Base-by-base conservation (phyloP, 164 flowering plant genomes). In the Sextonia rubra region DNA sequence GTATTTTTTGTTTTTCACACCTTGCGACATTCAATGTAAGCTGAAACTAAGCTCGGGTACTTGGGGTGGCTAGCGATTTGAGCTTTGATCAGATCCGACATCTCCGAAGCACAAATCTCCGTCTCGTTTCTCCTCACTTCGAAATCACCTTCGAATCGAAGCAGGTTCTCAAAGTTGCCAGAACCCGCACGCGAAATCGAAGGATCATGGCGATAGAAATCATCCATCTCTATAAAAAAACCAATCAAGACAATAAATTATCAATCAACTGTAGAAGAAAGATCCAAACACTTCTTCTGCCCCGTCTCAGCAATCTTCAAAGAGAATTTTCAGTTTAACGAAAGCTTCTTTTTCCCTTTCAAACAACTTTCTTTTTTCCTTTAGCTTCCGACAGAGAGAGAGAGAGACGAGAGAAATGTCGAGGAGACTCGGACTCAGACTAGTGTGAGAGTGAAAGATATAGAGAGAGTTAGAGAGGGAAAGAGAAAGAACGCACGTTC, bases 21-120 rank as follows among this genome's bases (percentile, higher is more conserved):
- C 99, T 92, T 92, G 72, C 85, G 93, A 81, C 97, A 94, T 58
- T 92, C 97, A 63, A 91, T 86, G 73, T 90, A 92, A 71, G 98
- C 94, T 56, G 86, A 70, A 17, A 92, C 88, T 56, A 94, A 72
- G 47, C 82, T 84, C 7, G 98, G 96, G 70, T 91, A 94, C 47
- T 72, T 77, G 69, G 96, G 99, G 82, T 94, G 99, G 22, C 87
- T 82, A 30, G 89, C 90, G 76, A 94, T 91, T 85, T 83, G 91
- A 11, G 92, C 88, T 79, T 92, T 94, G 71, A 90, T 88, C 26
- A 69, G 56, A 62, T 76, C 62, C 25, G 61, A 76, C 80, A 74
- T 83, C 79, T 44, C 72, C 66, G 66, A 66, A 23, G 29, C 79
- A 23, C 26, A 68, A 26, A 63, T 78, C 44, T 74, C 77, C 8